These are phyloP conservation scores for Massarina eburnea DNA, from an alignment of 2,329 filamentous ascomycete genomes.

Conservation along the genomic window DNA sequence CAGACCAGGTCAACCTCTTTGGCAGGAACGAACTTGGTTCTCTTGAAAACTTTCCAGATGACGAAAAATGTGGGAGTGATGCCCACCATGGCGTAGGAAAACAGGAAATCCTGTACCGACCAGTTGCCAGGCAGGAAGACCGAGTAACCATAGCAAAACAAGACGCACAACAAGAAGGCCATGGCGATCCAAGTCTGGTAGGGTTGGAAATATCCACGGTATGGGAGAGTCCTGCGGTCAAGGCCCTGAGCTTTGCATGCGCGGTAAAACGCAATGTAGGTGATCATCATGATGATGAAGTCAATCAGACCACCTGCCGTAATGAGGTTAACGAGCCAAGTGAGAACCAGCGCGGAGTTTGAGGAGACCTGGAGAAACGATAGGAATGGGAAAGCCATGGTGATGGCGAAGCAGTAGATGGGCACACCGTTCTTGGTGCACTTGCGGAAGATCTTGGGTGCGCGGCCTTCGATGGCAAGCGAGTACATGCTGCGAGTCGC, in stretches of 20 bases:
- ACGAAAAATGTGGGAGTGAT: slow-evolving; percentile 56
- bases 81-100: slow-evolving; percentile 57
- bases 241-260: slow-evolving; percentile 54
- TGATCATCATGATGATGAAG: slow-evolving; percentile 55
- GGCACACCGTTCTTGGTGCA: slow-evolving; percentile 68
- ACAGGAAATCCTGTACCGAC: slow-evolving; percentile 53
- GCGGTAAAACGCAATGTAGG: slow-evolving; percentile 62
- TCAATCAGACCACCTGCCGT: slow-evolving; percentile 65
- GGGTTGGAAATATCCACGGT: slow-evolving; percentile 50
- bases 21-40: slow-evolving; percentile 56
- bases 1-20: slow-evolving; percentile 52
- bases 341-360: slow-evolving; percentile 66
- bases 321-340: slow-evolving; percentile 71
- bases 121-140: slow-evolving; percentile 53
- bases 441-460: slow-evolving; percentile 58
- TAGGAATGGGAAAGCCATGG: slow-evolving; percentile 68
- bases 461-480: slow-evolving; percentile 56
- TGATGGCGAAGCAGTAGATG: slow-evolving; percentile 68
- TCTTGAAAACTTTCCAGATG: slow-evolving; percentile 66
- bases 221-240: slow-evolving; percentile 52
- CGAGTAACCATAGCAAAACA: slow-evolving; percentile 57
- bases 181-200: slow-evolving; percentile 56
- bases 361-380: slow-evolving; percentile 73
- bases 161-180: slow-evolving; percentile 51
- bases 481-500: slow-evolving; percentile 57